Evolutionary conservation across 352 stramenopile species (phyloP), one percentile per base, ranked within the genome.

Genomic region (Phytophthora pini): DNA sequence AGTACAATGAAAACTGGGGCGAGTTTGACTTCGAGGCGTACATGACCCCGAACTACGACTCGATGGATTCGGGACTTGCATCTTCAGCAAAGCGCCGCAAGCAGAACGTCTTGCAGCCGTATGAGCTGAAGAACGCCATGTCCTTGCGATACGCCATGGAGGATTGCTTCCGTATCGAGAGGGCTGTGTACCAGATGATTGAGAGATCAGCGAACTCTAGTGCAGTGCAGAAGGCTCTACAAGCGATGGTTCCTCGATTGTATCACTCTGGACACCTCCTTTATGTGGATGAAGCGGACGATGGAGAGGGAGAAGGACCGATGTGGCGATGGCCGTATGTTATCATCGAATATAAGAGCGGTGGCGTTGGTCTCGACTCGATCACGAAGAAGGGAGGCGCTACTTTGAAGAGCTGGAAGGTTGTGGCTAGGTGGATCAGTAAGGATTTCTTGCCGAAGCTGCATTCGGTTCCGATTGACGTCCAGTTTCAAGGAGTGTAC

Each of bases 291-390:
- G 82, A 92, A 55, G 81, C 90, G 1, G 82, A 92, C 26, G 81
- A 89, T 47, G 72, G 79, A 17, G 82, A 92, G 40, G 75, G 74
- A n/a, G 81, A 90, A 48, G 82, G 79, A 0, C 54, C 70, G 24
- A 71, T 93, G 45, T 96, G 88, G 88, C 82, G 84, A n/a, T 96
- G 88, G 88, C 88, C 88, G 7, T 96, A 96, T 52, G 65, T 92
- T 22, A 56, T 94, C 40, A 79, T 93, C 11, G 83, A 92, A 60
- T 93, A 81, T 70, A 80, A 87, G 40, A 72, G 69, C 40, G 72
- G 66, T 2, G 61, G 74, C 20, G 53, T 88, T 36, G 84, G 84
- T 1, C 77, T 96, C 12, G 65, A 86, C 31, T 72, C 65, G 11
- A 53, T 89, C 12, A 75, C 86, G 20, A 78, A 78, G 38, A 80